Conservation (phyloP, 139 green algal species). For the Coelastrella sp. region DNA sequence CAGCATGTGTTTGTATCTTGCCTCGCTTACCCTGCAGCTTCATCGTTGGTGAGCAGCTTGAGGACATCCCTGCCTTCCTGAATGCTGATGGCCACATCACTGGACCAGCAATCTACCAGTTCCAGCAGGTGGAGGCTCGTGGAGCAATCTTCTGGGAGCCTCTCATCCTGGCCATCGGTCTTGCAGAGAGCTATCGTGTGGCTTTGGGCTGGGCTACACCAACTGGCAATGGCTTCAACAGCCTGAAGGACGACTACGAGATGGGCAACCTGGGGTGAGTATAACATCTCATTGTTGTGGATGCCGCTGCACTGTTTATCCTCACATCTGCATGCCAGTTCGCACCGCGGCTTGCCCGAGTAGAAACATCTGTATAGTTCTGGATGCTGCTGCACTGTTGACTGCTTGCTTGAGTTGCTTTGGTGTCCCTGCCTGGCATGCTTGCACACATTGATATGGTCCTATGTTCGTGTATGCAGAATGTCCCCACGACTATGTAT, state of each 20-base stretch:
- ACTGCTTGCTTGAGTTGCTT: too few species aligned
- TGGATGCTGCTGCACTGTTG: too few species aligned
- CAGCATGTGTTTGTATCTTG: neutral
- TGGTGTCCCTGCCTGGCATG: too few species aligned
- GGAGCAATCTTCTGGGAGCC: conserved; percentile 74
- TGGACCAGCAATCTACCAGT: conserved; percentile 83
- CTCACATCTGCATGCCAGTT: too few species aligned
- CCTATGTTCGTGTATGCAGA: too few species aligned
- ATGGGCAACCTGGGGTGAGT: conserved; percentile 69
- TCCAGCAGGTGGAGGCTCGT: conserved; percentile 78
- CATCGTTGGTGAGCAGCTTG: conserved; percentile 76
- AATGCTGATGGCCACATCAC: conserved; percentile 70
- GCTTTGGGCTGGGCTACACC: conserved; percentile 74
- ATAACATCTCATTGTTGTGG: too few species aligned
- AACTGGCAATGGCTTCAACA: conserved; percentile 62
- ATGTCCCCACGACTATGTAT: too few species aligned
- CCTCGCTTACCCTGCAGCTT: too few species aligned
- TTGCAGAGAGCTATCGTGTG: conserved; percentile 79
- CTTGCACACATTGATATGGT: too few species aligned
- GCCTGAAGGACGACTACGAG: conserved; percentile 67
- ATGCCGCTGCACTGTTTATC: too few species aligned
- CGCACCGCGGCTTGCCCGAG: too few species aligned
- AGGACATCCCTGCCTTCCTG: conserved; percentile 69
- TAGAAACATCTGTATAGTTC: too few species aligned
- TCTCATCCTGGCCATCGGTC: conserved; percentile 77